phyloP scores from a whole-genome alignment of 208 protist species.

The Leishmania major region DNA sequence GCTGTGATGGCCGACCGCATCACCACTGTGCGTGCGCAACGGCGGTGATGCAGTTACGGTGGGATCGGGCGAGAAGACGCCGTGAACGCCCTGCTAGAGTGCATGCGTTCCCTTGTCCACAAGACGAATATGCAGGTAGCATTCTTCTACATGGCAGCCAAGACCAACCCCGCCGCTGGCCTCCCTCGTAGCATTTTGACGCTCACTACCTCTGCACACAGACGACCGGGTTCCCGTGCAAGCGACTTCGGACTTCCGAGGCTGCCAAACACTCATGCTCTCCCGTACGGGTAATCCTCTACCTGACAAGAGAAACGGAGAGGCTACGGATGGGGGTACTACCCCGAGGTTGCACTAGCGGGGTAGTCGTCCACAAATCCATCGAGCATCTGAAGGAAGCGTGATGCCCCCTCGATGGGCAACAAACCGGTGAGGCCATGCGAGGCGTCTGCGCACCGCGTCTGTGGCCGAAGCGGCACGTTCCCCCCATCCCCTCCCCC shows the following conservation, averaged over 20 bases:
- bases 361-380: background rate
- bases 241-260: background rate
- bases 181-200: constrained; percentile 22
- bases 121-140: constrained; percentile 1
- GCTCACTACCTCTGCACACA: background rate
- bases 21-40: constrained; percentile 11
- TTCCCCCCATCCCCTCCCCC: background rate
- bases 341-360: no score
- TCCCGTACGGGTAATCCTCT: background rate
- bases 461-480: background rate
- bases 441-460: background rate
- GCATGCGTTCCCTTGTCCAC: constrained; percentile 8
- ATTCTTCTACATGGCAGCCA: constrained; percentile 21
- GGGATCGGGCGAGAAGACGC: constrained; percentile 12
- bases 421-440: background rate
- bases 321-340: background rate
- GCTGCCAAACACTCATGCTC: background rate
- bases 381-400: background rate
- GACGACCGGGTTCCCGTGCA: background rate
- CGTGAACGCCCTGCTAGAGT: constrained; percentile 16
- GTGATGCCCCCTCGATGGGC: background rate
- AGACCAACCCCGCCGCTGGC: constrained; percentile 14
- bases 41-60: constrained; percentile 5
- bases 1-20: constrained; percentile 17
- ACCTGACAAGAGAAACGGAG: background rate